Evolutionary conservation across 2,329 filamentous ascomycete species (phyloP).

Genomic region (Penicillium sp.): DNA sequence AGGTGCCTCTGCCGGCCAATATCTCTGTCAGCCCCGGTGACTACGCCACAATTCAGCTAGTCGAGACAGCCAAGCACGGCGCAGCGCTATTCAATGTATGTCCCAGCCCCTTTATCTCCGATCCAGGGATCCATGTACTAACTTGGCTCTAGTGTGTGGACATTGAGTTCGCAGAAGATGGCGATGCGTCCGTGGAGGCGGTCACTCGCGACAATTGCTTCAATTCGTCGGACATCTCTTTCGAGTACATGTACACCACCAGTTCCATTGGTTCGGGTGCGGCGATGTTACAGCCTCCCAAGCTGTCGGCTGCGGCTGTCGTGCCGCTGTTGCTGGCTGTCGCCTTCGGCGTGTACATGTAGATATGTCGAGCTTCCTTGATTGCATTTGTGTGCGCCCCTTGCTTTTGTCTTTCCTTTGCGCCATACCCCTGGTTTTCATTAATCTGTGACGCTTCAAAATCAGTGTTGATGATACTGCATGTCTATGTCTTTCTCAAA

Average conservation of each 20-base stretch:
- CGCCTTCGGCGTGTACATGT: slow-evolving; percentile 21
- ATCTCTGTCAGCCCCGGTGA: slow-evolving; percentile 73
- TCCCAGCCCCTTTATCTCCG: slow-evolving; percentile 14
- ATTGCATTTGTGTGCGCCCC: slow-evolving; percentile 21
- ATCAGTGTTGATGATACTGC: slow-evolving; percentile 7
- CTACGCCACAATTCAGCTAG: slow-evolving; percentile 83
- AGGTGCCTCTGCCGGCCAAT: slow-evolving; percentile 77
- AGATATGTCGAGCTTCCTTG: slow-evolving; percentile 8
- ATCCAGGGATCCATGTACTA: background rate
- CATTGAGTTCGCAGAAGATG: slow-evolving; percentile 81
- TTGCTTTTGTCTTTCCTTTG: slow-evolving; percentile 10
- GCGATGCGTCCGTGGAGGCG: slow-evolving; percentile 62
- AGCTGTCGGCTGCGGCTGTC: slow-evolving; percentile 15
- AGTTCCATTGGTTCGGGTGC: slow-evolving; percentile 27
- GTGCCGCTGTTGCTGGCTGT: slow-evolving; percentile 29
- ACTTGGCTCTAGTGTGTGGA: slow-evolving; percentile 73
- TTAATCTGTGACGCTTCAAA: slow-evolving; percentile 15
- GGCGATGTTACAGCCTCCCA: slow-evolving; percentile 16
- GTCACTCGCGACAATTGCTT: slow-evolving; percentile 84
- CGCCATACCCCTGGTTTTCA: slow-evolving; percentile 22
- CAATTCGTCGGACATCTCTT: slow-evolving; percentile 76
- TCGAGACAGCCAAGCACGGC: slow-evolving; percentile 80
- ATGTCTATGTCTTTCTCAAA: background rate
- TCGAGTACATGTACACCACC: slow-evolving; percentile 67
- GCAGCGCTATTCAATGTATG: slow-evolving; percentile 77